phyloP scores from a whole-genome alignment of 345 rosid genomes.

The Gossypium thurberi region DNA sequence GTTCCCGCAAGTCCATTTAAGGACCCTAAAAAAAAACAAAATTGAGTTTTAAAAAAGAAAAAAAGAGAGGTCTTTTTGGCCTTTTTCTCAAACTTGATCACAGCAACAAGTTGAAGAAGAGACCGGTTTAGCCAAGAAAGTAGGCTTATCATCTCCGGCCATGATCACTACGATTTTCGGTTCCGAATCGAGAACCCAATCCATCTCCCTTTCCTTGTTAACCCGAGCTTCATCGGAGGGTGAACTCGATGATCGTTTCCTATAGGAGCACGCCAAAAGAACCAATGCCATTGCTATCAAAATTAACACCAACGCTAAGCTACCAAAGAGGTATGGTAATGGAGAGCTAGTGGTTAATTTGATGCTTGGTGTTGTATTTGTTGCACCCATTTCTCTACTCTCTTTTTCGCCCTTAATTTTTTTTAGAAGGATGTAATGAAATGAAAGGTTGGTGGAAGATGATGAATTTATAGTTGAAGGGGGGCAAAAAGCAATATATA shows the following conservation, averaged over 20 bases:
- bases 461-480: constrained; percentile 7
- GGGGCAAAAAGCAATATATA: not conserved
- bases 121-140: constrained; percentile 41
- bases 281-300: constrained; percentile 33
- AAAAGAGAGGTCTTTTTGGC: not conserved
- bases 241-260: constrained; percentile 12
- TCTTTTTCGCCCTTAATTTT: not conserved
- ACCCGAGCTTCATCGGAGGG: constrained; percentile 2
- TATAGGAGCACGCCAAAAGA: constrained; percentile 28
- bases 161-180: constrained; percentile 46
- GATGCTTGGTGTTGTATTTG: constrained; percentile 14
- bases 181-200: constrained; percentile 13
- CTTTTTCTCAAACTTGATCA: constrained; percentile 10
- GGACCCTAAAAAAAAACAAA: not conserved
- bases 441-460: not conserved
- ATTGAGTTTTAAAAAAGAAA: not conserved
- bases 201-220: not conserved
- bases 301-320: constrained; percentile 29
- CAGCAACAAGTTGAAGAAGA: constrained; percentile 18
- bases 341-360: constrained; percentile 26
- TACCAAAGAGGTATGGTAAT: constrained; percentile 41
- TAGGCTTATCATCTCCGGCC: constrained; percentile 53
- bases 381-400: constrained; percentile 8
- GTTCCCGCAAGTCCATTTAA: not conserved
- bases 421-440: not conserved